Conservation (phyloP, 2,329 filamentous ascomycete genomes). For the Bisporella sp. region DNA sequence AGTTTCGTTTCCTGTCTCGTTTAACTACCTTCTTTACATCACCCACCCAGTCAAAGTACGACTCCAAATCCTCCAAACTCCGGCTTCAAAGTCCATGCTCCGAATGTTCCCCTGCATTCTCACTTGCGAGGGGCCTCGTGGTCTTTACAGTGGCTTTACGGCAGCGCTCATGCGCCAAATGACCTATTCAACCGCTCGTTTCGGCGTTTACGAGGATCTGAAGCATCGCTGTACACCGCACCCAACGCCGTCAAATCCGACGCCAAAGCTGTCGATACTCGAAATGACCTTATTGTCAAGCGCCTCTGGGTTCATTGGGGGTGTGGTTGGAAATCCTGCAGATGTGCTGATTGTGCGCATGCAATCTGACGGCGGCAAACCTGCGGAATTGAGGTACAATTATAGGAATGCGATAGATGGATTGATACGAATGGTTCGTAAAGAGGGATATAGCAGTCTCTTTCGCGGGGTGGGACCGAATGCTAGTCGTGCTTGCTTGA, state of each 20-base stretch:
- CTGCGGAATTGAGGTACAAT: background rate
- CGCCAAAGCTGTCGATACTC: no score
- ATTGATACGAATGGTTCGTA: background rate
- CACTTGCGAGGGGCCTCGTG: background rate
- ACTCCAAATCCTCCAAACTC: background rate
- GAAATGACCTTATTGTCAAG: background rate
- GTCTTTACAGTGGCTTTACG: no score
- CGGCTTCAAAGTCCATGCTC: background rate
- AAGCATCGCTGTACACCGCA: no score
- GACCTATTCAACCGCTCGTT: no score
- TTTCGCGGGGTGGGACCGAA: background rate
- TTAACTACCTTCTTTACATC: no score
- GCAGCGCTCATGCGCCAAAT: no score
- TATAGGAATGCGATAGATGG: background rate
- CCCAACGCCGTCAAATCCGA: no score
- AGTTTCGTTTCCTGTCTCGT: constrained; percentile 1
- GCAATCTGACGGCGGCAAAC: background rate
- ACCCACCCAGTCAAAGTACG: background rate
- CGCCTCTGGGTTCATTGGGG: background rate
- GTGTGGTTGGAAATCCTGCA: background rate
- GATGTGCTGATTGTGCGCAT: background rate
- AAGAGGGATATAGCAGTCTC: background rate
- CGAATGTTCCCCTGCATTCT: background rate
- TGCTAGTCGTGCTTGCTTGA: background rate
- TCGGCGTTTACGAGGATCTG: no score